Base-by-base conservation (phyloP, 371 early-diverging fungal genomes). In the Rhizopus microsporus region DNA sequence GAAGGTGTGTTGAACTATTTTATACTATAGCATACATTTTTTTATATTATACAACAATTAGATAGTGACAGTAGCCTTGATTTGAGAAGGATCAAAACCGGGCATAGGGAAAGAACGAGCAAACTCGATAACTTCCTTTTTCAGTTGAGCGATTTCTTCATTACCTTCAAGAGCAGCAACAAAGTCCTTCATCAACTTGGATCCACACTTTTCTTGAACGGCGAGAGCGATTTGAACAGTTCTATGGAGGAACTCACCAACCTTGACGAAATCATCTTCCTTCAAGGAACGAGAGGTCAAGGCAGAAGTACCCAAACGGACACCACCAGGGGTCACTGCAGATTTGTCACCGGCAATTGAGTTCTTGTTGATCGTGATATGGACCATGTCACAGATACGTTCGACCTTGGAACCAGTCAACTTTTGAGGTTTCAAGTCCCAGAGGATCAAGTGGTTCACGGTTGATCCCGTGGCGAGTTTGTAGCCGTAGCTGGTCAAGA, bases 281-380 rank as follows among this genome's bases (percentile, higher is more conserved):
- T 75, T 74, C 29, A 99, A 80, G 0, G 97, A 97, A 62, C 99
- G 90, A 40, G 95, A 88, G 44, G 99, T 99, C 93, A 99, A 95
- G 31, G 99, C 99, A 31, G 98, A 97, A 2, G 97, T 91, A 62
- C 93, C 83, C 48, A 92, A 74, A 63, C 99, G 88, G 58, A 99
- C 84, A 56, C 99, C 99, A 54, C 95, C 91, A 17, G 99, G 99
- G 34, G 93, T 85, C 68, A 99, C 78, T 4, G 98, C 98, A 37
- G 88, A 88, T 73, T 88, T 93, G 78, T 99, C 99, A 37, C 95
- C 94, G 9, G 97, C 96, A 15, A 99, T 93, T 0, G 98, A 97
- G 86, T 99, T 99, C 85, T 99, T 99, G 88, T 99, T 99, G 43
- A 95, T 87, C 0, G 96, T 93, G 68, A 99, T 94, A 72, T 96